These are phyloP conservation scores for Mortierella sp. DNA, from an alignment of 371 early-diverging fungal species.

Conservation along the genomic window DNA sequence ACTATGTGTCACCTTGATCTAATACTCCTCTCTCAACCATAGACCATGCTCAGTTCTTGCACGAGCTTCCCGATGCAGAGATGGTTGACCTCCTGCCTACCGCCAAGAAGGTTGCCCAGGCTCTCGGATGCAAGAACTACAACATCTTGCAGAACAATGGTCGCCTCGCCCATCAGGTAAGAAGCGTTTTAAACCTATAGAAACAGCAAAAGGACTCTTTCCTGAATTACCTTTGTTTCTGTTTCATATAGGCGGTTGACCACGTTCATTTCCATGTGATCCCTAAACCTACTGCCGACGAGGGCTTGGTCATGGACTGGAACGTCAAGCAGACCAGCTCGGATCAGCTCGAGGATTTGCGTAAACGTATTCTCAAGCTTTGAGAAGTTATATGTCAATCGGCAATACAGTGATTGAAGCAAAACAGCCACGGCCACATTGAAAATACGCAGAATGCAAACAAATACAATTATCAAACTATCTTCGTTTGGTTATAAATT, in stretches of 20 bases:
- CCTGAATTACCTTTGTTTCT: background rate
- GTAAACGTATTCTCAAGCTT: conserved; percentile 51
- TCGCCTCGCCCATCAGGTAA: conserved; percentile 74
- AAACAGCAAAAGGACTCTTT: too few species aligned
- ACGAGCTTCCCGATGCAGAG: conserved; percentile 88
- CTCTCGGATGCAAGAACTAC: conserved; percentile 80
- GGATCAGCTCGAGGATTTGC: conserved; percentile 62
- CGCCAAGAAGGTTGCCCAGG: conserved; percentile 87
- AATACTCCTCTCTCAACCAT: too few species aligned
- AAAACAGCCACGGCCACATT: too few species aligned
- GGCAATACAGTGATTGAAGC: too few species aligned
- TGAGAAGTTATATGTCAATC: conserved; percentile 18
- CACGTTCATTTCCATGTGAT: conserved; percentile 96
- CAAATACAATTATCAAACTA: background rate
- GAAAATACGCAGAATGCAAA: background rate
- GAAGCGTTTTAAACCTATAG: too few species aligned
- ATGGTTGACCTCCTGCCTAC: conserved; percentile 86
- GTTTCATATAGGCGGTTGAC: conserved; percentile 67
- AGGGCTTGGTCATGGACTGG: conserved; percentile 84
- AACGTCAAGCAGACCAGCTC: conserved; percentile 57
- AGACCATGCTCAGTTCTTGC: conserved; percentile 93
- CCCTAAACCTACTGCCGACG: conserved; percentile 77
- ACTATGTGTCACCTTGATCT: too few species aligned
- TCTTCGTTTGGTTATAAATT: background rate
- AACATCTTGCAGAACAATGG: conserved; percentile 96